Percentiles rank a stretch among this genome's conserved stretches.
phyloP scores from a whole-genome alignment of 495 filamentous ascomycete genomes.

The Thozetella sp. region DNA sequence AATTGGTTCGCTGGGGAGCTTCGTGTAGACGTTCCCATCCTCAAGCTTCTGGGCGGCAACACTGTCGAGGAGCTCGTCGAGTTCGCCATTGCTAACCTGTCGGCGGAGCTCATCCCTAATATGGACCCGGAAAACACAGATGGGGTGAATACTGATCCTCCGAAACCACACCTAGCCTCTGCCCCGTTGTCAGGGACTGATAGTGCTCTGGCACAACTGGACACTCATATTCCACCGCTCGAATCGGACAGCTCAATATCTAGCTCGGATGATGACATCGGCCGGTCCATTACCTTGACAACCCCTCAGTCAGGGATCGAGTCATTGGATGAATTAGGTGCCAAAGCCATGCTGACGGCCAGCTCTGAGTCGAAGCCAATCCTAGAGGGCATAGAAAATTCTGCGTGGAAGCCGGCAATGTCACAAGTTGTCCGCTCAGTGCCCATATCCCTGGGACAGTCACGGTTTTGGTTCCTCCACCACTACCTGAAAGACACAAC shows the following conservation, averaged over 20 bases:
- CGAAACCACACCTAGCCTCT: too few relatives aligned
- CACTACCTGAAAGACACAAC: not conserved
- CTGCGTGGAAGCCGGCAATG: not conserved
- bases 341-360: too few relatives aligned
- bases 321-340: too few relatives aligned
- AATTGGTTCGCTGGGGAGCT: conserved; percentile 24
- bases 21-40: conserved; percentile 28
- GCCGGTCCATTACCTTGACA: not conserved
- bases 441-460: not conserved
- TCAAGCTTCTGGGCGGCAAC: conserved; percentile 19
- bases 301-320: not conserved
- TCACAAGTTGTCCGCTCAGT: not conserved
- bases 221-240: not conserved
- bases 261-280: not conserved
- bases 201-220: too few relatives aligned
- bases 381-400: too few relatives aligned
- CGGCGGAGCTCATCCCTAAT: not conserved
- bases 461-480: not conserved
- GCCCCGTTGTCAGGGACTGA: too few relatives aligned
- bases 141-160: too few relatives aligned
- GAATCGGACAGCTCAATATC: not conserved
- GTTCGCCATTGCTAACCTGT: not conserved
- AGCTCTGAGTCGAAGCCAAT: too few relatives aligned
- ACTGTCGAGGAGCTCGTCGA: conserved; percentile 10
- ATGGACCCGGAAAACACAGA: too few relatives aligned